These are phyloP conservation scores for Primulina huaijiensis DNA, from an alignment of 257 asterid genomes.

Conservation along the genomic window DNA sequence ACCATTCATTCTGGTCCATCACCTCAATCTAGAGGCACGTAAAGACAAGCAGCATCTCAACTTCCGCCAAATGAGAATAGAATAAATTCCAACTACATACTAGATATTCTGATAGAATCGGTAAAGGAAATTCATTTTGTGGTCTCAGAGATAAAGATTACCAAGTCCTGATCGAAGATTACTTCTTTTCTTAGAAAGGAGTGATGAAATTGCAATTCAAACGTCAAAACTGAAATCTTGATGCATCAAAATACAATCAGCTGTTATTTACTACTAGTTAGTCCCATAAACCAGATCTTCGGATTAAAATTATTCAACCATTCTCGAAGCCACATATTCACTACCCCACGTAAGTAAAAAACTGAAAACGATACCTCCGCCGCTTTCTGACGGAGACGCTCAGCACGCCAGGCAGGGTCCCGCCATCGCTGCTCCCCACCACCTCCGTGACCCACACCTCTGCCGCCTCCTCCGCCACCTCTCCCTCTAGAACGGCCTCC, in stretches of 20 bases:
- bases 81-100: conserved; percentile 1
- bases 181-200: conserved; percentile 2
- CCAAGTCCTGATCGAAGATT: neutral
- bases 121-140: neutral
- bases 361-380: conserved; percentile 51
- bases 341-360: conserved; percentile 3
- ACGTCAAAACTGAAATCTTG: conserved; percentile 9
- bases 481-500: conserved; percentile 42
- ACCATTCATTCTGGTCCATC: conserved; percentile 89
- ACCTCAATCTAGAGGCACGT: conserved; percentile 56
- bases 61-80: conserved; percentile 12
- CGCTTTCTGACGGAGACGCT: conserved; percentile 77
- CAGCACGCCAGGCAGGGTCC: conserved; percentile 98
- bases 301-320: neutral
- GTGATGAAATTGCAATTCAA: conserved; percentile 11
- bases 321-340: conserved; percentile 5
- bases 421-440: conserved; percentile 97
- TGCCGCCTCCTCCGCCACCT: conserved; percentile 41
- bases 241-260: conserved; percentile 2
- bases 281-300: conserved; percentile 1
- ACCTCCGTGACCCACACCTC: conserved; percentile 52
- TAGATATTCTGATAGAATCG: conserved; percentile 3
- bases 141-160: conserved; percentile 14
- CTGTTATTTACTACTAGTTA: neutral
- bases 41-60: conserved; percentile 5